Evolutionary conservation across 371 early-diverging fungal genomes (phyloP).

Genomic region (Mortierella sp.): DNA sequence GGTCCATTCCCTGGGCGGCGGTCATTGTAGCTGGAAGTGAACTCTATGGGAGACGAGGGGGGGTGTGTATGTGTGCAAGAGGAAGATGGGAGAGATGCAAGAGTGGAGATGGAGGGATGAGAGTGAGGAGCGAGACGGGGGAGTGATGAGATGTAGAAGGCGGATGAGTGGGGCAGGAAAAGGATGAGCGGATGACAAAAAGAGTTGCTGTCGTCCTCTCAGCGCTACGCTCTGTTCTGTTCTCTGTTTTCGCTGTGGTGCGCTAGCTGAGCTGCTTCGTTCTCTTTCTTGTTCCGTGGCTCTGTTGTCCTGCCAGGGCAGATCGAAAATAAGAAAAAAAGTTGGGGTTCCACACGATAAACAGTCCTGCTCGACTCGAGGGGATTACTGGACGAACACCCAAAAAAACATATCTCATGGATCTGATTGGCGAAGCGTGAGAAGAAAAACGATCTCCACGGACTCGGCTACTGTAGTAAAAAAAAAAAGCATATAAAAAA

Average conservation of each 20-base stretch:
- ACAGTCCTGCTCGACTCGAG: not conserved
- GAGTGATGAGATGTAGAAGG: not conserved
- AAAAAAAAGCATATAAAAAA: not conserved
- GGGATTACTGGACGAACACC: not conserved
- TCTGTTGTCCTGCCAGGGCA: too few relatives aligned
- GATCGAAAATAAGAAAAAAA: slow-evolving; percentile 6
- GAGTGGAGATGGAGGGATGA: slow-evolving; percentile 1
- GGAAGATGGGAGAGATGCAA: not conserved
- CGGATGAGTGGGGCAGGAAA: too few relatives aligned
- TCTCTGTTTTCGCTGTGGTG: too few relatives aligned
- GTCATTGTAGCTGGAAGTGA: slow-evolving; percentile 12
- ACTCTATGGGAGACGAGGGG: not conserved
- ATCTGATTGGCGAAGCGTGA: slow-evolving; percentile 3
- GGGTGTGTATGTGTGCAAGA: not conserved
- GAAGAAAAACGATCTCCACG: too few relatives aligned
- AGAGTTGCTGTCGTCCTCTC: too few relatives aligned
- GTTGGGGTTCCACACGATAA: not conserved
- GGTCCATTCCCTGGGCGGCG: slow-evolving; percentile 39
- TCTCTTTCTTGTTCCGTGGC: too few relatives aligned
- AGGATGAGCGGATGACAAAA: too few relatives aligned
- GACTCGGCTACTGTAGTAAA: too few relatives aligned
- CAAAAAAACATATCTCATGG: not conserved
- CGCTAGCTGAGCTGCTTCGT: too few relatives aligned
- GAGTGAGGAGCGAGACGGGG: not conserved
- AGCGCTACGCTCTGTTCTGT: too few relatives aligned